These are phyloP conservation scores for Fusarium clavum DNA, from an alignment of 2,329 filamentous ascomycete genomes.

Conservation along the genomic window DNA sequence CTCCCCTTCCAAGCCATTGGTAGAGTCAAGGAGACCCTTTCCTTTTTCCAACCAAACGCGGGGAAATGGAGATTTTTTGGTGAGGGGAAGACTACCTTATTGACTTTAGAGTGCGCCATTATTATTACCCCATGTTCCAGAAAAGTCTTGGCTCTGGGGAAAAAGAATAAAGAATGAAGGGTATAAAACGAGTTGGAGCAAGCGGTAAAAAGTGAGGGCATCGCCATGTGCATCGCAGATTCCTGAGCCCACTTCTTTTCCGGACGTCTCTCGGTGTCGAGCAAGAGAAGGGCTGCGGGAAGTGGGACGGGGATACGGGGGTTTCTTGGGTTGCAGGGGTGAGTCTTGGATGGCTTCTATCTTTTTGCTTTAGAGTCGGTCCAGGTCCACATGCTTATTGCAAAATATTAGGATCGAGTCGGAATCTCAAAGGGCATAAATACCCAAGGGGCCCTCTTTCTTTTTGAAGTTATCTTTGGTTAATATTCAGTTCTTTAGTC, in stretches of 20 bases:
- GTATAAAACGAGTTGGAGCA: constrained; percentile 30
- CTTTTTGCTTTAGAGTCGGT: constrained; percentile 12
- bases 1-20: constrained; percentile 1
- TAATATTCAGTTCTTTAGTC: not conserved
- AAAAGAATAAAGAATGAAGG: not conserved
- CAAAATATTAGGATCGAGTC: constrained; percentile 7
- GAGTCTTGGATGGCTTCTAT: constrained; percentile 24
- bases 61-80: constrained; percentile 42
- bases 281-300: constrained; percentile 8
- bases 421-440: constrained; percentile 37
- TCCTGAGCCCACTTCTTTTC: constrained; percentile 37
- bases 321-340: constrained; percentile 6
- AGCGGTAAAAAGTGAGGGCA: constrained; percentile 36
- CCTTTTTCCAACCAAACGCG: constrained; percentile 36
- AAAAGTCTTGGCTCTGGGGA: constrained; percentile 33
- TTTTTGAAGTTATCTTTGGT: constrained; percentile 1
- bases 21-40: not conserved
- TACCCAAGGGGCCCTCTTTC: constrained; percentile 30
- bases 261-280: constrained; percentile 45
- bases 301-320: not conserved
- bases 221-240: constrained; percentile 15
- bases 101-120: constrained; percentile 38
- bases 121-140: constrained; percentile 33
- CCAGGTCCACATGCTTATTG: constrained; percentile 27
- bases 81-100: constrained; percentile 33